These are phyloP conservation scores for Penicillium crustosum DNA, from an alignment of 2,329 filamentous ascomycete species.

Conservation along the genomic window DNA sequence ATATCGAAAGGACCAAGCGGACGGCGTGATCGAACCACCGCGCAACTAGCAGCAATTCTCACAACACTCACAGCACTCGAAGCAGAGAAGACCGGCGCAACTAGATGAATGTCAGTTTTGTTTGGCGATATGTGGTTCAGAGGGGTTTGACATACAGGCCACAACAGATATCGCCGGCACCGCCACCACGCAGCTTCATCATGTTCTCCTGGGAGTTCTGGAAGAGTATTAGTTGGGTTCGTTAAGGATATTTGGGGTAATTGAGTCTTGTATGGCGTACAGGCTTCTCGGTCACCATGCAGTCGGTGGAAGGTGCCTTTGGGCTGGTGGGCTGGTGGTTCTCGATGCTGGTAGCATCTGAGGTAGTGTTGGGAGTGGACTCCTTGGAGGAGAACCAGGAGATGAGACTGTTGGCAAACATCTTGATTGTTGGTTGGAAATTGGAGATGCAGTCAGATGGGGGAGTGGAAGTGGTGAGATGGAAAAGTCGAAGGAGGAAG, in stretches of 20 bases:
- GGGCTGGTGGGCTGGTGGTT: slow-evolving; percentile 29
- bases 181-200: slow-evolving; percentile 35
- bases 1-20: neutral
- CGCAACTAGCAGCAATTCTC: slow-evolving; percentile 32
- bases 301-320: slow-evolving; percentile 23
- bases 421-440: slow-evolving; percentile 7
- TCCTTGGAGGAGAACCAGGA: slow-evolving; percentile 30
- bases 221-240: neutral
- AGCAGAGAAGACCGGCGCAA: slow-evolving; percentile 33
- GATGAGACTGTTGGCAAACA: slow-evolving; percentile 24
- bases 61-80: slow-evolving; percentile 34
- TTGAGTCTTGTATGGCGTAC: slow-evolving; percentile 16
- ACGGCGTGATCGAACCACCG: neutral
- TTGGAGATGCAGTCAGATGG: neutral
- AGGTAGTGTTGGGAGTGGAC: slow-evolving; percentile 16
- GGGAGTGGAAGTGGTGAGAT: neutral
- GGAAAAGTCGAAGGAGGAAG: neutral
- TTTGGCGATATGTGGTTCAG: neutral
- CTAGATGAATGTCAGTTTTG: slow-evolving; percentile 16
- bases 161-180: slow-evolving; percentile 33
- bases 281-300: slow-evolving; percentile 23
- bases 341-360: slow-evolving; percentile 26
- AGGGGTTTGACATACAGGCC: slow-evolving; percentile 27
- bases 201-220: slow-evolving; percentile 23
- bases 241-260: too few species aligned